Evolutionary conservation across 345 rosid genomes (phyloP), one percentile per base, ranked within the genome.

Genomic region (Eucalyptus tenuipes): DNA sequence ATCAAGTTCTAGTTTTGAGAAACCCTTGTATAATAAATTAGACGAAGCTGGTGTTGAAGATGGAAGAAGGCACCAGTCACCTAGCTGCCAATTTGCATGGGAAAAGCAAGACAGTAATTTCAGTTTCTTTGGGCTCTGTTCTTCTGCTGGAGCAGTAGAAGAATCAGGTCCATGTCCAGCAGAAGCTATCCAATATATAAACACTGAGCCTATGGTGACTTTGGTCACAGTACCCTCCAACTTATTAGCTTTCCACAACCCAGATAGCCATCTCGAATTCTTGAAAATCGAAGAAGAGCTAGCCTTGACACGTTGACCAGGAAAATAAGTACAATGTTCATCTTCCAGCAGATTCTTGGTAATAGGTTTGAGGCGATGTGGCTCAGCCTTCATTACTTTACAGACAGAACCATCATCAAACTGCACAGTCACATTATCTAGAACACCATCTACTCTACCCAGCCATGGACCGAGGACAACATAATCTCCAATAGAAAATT

Each of bases 381-480:
- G 99, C 88, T 98, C 99, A 86, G 96, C 99, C 90, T 96, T 97
- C 85, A 85, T 88, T 79, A 98, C 97, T 93, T 95, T 94, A 94
- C 99, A 98, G 87, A 94, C 91, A 85, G 99, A 95, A 90, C 99
- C 97, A 94, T 98, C 99, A 93, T 97, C 99, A 91, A 96, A 93
- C 91, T 95, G 91, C 88, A 98, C 99, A 52, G 97, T 98, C 89
- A 98, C 99, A 91, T 97, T 96, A 92, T 98, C 99, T 90, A 94
- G 90, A 88, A 97, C 95, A 91, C 97, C 99, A 94, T 96, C 97
- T 90, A 98, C 91, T 93, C 98, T 94, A 89, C 99, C 99, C 85
- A 98, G 89, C 99, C 99, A 98, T 18, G 99, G 97, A 57, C 98
- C 98, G 90, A 93, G 93, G 90, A 97, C 96, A 89, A 97, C 98